Base-by-base conservation (phyloP, 2,329 filamentous ascomycete species). In the Sclerotinia nivalis region DNA sequence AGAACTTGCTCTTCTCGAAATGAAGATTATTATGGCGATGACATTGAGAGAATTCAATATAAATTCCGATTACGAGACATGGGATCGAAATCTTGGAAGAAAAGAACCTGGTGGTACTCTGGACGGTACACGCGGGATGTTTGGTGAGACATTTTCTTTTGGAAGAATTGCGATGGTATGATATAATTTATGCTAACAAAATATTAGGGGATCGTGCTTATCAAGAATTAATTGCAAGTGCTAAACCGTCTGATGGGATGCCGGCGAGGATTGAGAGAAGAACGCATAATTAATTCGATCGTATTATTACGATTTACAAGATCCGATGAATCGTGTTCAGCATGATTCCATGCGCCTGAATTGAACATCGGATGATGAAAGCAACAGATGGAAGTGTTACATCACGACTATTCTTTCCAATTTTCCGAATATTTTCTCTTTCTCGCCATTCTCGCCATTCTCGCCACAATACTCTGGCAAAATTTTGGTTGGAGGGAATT, bases 1-100 rank as follows among this genome's bases (percentile, higher is more conserved):
- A 76, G 83, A 84, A 72, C 77, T 87, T 55, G 86, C 84, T 25
- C 82, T 84, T 79, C 74, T 74, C 34, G 85, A 87, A 76, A 77
- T 83, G 37, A 82, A 82, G 70, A 77, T 84, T 50, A 81, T 84
- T 12, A 75, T 87, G 65, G 81, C 83, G 4, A 85, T 76, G 74
- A 70, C 70, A 8, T 55, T 71, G 43, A 49, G 70, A 25, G 70
- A 71, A 50, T 69, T 70, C 13, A 18, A 69, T 7, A 60, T 70
- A 13, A 20, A 25, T 28, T 52, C 67, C 15, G 67, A 69, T 28
- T 69, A 69, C 9, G 67, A 73, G 71, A 74, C 73, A 52, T 73
- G 72, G 71, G 72, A 69, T 60, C 60, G 71, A 61, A 67, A 65
- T 10, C 68, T 70, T 25, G 72, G 70, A 5, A 69, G 72, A 28